Conservation (phyloP, 176 grass and related monocot species). For the Ensete glaucum region DNA sequence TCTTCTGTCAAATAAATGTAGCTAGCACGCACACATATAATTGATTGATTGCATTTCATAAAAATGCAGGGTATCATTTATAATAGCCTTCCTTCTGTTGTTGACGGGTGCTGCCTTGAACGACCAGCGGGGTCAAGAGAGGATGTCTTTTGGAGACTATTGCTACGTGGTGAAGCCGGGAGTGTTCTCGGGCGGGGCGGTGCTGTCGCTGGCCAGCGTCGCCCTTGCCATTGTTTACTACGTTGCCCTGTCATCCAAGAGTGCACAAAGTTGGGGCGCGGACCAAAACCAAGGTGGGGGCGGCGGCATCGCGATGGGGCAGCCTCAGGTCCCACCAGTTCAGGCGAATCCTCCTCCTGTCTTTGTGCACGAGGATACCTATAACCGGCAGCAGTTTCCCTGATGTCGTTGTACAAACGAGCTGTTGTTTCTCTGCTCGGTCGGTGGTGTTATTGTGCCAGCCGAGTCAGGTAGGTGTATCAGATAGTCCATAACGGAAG, state of each 20-base stretch:
- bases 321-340: constrained; percentile 18
- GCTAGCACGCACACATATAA: too few species aligned
- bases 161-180: constrained; percentile 94
- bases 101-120: constrained; percentile 86
- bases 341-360: constrained; percentile 22
- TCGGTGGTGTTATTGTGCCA: too few species aligned
- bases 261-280: constrained; percentile 4
- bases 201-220: constrained; percentile 50
- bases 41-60: too few species aligned
- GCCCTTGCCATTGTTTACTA: constrained; percentile 24
- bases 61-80: constrained; percentile 42
- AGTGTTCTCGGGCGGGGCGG: constrained; percentile 79
- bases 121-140: constrained; percentile 70
- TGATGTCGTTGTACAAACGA: neutral
- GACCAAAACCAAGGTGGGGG: constrained; percentile 21
- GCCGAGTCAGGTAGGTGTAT: too few species aligned
- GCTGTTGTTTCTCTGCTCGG: neutral
- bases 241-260: constrained; percentile 34
- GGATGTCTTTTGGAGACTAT: constrained; percentile 82
- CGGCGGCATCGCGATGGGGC: constrained; percentile 30
- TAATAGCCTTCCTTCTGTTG: constrained; percentile 57
- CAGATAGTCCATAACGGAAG: too few species aligned
- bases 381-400: constrained; percentile 29
- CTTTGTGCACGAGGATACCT: constrained; percentile 38
- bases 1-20: too few species aligned